Conservation (phyloP, 495 filamentous ascomycete species). For the Thozetella sp. region DNA sequence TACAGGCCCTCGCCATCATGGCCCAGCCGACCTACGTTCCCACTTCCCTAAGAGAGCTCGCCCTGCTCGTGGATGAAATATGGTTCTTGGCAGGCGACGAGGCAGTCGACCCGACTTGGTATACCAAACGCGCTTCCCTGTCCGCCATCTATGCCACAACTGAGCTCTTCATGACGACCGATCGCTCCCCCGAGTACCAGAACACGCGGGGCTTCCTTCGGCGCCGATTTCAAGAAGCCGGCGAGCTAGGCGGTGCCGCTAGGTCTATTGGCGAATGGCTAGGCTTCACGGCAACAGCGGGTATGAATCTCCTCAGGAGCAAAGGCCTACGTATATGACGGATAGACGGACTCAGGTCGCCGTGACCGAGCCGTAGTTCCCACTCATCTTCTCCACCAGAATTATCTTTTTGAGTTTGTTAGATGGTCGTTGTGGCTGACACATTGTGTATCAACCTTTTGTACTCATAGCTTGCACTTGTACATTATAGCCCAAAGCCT, state of each 20-base stretch:
- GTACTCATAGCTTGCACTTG: too few relatives aligned
- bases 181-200: slow-evolving; percentile 62
- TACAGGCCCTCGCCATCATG: slow-evolving; percentile 85
- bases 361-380: neutral
- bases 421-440: neutral
- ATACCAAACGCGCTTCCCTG: slow-evolving; percentile 81
- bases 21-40: slow-evolving; percentile 77
- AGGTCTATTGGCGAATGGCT: slow-evolving; percentile 69
- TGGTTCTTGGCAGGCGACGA: slow-evolving; percentile 80
- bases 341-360: too few relatives aligned
- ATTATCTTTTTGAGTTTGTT: too few relatives aligned
- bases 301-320: slow-evolving; percentile 64
- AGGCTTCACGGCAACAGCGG: slow-evolving; percentile 71
- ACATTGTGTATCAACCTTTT: neutral
- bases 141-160: slow-evolving; percentile 80
- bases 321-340: slow-evolving; percentile 61
- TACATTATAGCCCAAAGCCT: too few relatives aligned
- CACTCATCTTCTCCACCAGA: neutral
- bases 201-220: slow-evolving; percentile 82
- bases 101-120: slow-evolving; percentile 84
- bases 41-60: slow-evolving; percentile 76
- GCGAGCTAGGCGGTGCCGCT: slow-evolving; percentile 57
- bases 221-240: slow-evolving; percentile 71
- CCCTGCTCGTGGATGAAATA: slow-evolving; percentile 83
- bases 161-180: slow-evolving; percentile 93